phyloP scores from a whole-genome alignment of 495 filamentous ascomycete species.

The Penicillium cosmopolitanum region DNA sequence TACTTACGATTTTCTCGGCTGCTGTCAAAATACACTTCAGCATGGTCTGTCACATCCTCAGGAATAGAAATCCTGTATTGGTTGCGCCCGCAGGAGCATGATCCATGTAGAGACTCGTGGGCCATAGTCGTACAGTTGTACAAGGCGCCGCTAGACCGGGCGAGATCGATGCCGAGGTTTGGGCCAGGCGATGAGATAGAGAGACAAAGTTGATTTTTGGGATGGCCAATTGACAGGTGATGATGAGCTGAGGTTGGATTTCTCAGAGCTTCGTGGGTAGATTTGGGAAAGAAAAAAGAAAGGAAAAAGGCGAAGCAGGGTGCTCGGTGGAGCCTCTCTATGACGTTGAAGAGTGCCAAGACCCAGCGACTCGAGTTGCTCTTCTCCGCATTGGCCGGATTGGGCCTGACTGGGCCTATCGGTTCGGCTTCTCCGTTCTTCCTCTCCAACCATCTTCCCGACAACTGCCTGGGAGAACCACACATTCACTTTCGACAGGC shows the following conservation, averaged over 20 bases:
- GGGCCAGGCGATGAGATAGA: not conserved
- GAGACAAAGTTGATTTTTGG: not conserved
- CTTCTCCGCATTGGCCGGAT: slow-evolving; percentile 28
- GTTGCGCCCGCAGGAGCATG: slow-evolving; percentile 86
- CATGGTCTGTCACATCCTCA: slow-evolving; percentile 50
- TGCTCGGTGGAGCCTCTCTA: slow-evolving; percentile 27
- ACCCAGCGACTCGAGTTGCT: slow-evolving; percentile 13
- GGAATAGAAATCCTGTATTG: slow-evolving; percentile 76
- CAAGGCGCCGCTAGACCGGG: slow-evolving; percentile 8
- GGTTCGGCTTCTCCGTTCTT: slow-evolving; percentile 17
- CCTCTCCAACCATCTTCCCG: slow-evolving; percentile 17
- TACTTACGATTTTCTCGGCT: slow-evolving; percentile 67
- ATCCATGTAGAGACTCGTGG: slow-evolving; percentile 63
- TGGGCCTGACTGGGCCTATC: slow-evolving; percentile 21
- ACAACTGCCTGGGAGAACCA: slow-evolving; percentile 17
- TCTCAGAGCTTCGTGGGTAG: not conserved
- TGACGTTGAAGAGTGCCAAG: slow-evolving; percentile 37
- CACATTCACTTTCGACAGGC: slow-evolving; percentile 17
- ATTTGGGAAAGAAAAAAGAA: slow-evolving; percentile 4
- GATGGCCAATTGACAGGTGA: not conserved
- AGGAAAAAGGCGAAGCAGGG: slow-evolving; percentile 14
- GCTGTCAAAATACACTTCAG: slow-evolving; percentile 72
- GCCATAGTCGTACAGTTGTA: slow-evolving; percentile 31
- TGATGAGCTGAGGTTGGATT: not conserved
- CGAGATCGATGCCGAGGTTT: not conserved